Conservation (phyloP, 352 stramenopile genomes). For the Pythium oligandrum region DNA sequence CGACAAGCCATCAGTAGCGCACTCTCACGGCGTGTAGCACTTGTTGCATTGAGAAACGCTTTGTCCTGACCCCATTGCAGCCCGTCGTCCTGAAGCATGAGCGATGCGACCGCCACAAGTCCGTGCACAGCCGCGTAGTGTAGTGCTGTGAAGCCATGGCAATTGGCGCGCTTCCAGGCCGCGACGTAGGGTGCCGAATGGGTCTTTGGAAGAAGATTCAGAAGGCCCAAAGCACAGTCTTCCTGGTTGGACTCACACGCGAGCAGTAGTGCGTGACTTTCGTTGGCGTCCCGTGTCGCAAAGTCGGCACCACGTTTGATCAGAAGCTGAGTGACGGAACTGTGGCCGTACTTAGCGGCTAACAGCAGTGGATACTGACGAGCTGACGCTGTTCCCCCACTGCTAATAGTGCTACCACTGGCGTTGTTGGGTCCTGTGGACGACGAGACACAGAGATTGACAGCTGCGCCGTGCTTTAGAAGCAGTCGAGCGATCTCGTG, state of each 20-base stretch:
- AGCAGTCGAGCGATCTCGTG: conserved; percentile 42
- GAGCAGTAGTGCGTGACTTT: conserved; percentile 47
- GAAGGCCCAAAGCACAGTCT: conserved; percentile 40
- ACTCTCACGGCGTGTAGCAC: conserved; percentile 39
- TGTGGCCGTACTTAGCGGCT: conserved; percentile 89
- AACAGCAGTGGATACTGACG: conserved; percentile 77
- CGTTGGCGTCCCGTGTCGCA: conserved; percentile 30
- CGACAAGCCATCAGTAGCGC: conserved; percentile 60
- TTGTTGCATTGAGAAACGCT: conserved; percentile 42
- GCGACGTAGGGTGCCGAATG: conserved; percentile 4
- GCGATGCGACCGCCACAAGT: conserved; percentile 24
- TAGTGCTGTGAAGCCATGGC: conserved; percentile 53
- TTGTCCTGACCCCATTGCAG: conserved; percentile 27
- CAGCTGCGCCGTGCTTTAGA: conserved; percentile 26
- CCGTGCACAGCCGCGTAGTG: conserved; percentile 52
- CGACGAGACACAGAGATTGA: conserved; percentile 17
- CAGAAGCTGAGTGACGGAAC: conserved; percentile 74
- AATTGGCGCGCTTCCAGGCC: conserved; percentile 43
- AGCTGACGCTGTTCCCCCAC: neutral
- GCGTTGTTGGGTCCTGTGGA: conserved; percentile 7
- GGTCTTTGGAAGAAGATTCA: conserved; percentile 16
- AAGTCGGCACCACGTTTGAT: conserved; percentile 42
- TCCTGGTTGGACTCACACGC: conserved; percentile 51
- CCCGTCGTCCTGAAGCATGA: conserved; percentile 20
- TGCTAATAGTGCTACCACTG: neutral